Evolutionary conservation across 208 protist genomes (phyloP).

Genomic region (Spongospora subterranea): DNA sequence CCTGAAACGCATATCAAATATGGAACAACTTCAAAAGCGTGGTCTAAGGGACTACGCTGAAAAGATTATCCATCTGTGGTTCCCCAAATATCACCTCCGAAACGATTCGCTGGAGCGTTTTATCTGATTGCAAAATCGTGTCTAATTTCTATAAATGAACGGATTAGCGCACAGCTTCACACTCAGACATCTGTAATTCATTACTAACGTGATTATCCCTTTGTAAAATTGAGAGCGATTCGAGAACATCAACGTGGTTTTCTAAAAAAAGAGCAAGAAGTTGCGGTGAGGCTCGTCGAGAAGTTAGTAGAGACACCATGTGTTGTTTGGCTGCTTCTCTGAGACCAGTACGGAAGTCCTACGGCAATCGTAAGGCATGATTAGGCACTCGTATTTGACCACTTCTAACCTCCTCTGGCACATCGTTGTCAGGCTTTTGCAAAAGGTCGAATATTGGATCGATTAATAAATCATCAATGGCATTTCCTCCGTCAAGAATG

Average conservation of each 20-base stretch:
- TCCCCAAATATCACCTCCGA: not conserved
- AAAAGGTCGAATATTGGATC: not conserved
- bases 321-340: not conserved
- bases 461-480: not conserved
- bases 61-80: not conserved
- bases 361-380: too few relatives aligned
- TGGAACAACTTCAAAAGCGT: too few relatives aligned
- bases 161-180: not conserved
- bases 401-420: too few relatives aligned
- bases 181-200: too few relatives aligned
- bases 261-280: not conserved
- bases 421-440: not conserved
- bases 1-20: not conserved
- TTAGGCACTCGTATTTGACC: too few relatives aligned
- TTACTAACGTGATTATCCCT: not conserved
- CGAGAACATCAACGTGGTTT: not conserved
- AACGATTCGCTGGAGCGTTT: not conserved
- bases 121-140: not conserved
- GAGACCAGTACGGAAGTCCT: too few relatives aligned
- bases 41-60: too few relatives aligned
- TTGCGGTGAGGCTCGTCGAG: not conserved
- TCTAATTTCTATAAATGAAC: not conserved
- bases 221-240: not conserved
- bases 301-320: not conserved
- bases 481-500: constrained; percentile 37